Evolutionary conservation across 2,329 filamentous ascomycete genomes (phyloP), one percentile per base, ranked within the genome.

Genomic region (Trichoderma pleuroti): DNA sequence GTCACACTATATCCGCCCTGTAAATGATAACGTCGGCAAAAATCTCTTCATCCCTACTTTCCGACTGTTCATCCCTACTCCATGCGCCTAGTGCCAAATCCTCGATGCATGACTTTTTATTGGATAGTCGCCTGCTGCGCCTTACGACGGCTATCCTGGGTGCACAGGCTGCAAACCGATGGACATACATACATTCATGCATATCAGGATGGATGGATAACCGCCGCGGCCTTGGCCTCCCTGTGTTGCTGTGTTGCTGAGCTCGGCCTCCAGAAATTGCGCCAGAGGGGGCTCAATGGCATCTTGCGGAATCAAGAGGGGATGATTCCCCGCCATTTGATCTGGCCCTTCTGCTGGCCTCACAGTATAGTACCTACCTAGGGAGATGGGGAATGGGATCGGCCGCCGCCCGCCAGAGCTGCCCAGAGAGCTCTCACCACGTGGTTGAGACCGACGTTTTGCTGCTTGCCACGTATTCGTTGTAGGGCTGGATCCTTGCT

Each of bases 381-480:
- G 54, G 36, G 28, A 60, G 39, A 42, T 18, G 36, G 14, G 26
- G 28, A 28, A 68, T 42, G 28, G 54, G 36, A 39, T 14, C 21
- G 39, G 54, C 66, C 39, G 56, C 65, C 16, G 46, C 46, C 36
- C 39, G 26, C 10, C 30, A n/a, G 26, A n/a, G 16, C 6, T 26
- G 14, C 30, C 28, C 63, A 66, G 36, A 32, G 54, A 68, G 39
- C 36, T 60, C 28, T 61, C 56, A 68, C 54, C 66, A 68, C 66
- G 66, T 68, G 66, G 56, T 36, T 36, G 56, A 60, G 56, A 30
- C 21, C 56, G 56, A n/a, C 56, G 16, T 52, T n/a, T n/a, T n/a
- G n/a, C 66, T 68, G 39, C 39, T 52, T 68, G 56, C 66, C 66
- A 68, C 66, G 66, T 61, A 68, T 61, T 32, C 54, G 39, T 46